Evolutionary conservation across 1,284 basidiomycete species (phyloP).

Genomic region (Naganishia cerealis): DNA sequence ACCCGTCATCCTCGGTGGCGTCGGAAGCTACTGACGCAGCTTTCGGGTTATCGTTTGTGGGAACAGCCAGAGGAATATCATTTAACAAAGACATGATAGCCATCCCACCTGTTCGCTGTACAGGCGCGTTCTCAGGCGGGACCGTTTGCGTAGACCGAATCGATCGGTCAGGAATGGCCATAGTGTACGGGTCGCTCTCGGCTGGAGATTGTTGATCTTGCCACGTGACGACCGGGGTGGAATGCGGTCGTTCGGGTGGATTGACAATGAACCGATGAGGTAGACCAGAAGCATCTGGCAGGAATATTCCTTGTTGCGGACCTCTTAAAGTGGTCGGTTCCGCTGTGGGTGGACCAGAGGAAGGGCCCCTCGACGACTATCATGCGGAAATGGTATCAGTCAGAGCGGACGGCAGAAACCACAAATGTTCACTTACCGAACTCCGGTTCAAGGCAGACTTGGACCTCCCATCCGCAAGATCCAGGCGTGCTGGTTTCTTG

Average conservation of each 20-base stretch:
- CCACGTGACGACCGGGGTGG: constrained; percentile 21
- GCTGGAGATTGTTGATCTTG: constrained; percentile 14
- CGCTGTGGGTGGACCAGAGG: constrained; percentile 14
- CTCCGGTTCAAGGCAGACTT: constrained; percentile 17
- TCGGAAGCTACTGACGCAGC: constrained; percentile 24
- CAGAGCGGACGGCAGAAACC: not conserved
- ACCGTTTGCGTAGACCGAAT: constrained; percentile 6
- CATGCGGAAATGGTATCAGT: not conserved
- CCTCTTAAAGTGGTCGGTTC: constrained; percentile 10
- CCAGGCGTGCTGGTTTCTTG: constrained; percentile 11
- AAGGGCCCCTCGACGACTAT: constrained; percentile 23
- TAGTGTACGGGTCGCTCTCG: not conserved
- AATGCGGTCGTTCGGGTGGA: constrained; percentile 13
- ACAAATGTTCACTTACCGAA: not conserved
- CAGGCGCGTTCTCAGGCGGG: constrained; percentile 14
- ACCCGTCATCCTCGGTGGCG: constrained; percentile 26
- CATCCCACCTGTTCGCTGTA: constrained; percentile 27
- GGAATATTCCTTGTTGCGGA: constrained; percentile 15
- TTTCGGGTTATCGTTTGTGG: not conserved
- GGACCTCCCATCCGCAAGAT: constrained; percentile 3
- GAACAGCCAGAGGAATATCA: not conserved
- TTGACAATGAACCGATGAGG: constrained; percentile 13
- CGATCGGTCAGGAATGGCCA: not conserved
- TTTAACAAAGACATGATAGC: constrained; percentile 32
- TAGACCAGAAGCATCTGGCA: constrained; percentile 12